phyloP scores from a whole-genome alignment of 1,284 basidiomycete genomes.

The Termitomyces sp. region DNA sequence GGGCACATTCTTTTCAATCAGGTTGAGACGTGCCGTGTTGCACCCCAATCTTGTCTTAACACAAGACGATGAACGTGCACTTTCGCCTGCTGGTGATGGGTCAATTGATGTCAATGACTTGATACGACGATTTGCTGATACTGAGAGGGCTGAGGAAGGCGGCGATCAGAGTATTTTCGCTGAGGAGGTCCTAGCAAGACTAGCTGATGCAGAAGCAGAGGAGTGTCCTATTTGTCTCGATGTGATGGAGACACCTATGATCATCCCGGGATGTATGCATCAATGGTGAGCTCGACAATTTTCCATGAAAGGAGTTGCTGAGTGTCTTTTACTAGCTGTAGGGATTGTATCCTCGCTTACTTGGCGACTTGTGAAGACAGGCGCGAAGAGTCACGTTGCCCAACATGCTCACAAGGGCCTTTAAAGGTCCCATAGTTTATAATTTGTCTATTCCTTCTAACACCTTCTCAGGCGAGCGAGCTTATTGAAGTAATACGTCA shows the following conservation, averaged over 20 bases:
- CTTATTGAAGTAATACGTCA: slow-evolving; percentile 59
- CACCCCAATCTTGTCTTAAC: slow-evolving; percentile 76
- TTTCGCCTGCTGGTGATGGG: slow-evolving; percentile 38
- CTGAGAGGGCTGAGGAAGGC: slow-evolving; percentile 26
- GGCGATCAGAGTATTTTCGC: slow-evolving; percentile 47
- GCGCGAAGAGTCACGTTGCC: slow-evolving; percentile 65
- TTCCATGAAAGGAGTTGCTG: slow-evolving; percentile 1
- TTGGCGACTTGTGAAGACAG: slow-evolving; percentile 61
- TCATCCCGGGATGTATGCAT: slow-evolving; percentile 77
- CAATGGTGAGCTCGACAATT: slow-evolving; percentile 48
- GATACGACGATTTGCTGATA: slow-evolving; percentile 56
- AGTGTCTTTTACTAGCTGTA: slow-evolving; percentile 51
- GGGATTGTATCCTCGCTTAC: slow-evolving; percentile 74
- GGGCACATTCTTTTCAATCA: slow-evolving; percentile 23
- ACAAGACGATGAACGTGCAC: slow-evolving; percentile 38
- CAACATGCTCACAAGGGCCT: slow-evolving; percentile 65
- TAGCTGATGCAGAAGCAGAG: slow-evolving; percentile 41
- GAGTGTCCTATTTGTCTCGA: slow-evolving; percentile 86
- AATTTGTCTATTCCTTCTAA: not conserved
- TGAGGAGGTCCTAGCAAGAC: slow-evolving; percentile 59
- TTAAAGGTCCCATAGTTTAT: slow-evolving; percentile 40
- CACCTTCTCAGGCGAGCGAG: slow-evolving; percentile 43
- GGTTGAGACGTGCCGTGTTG: slow-evolving; percentile 81
- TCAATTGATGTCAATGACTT: slow-evolving; percentile 57
- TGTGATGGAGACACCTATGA: slow-evolving; percentile 62